Percentiles rank a stretch among this genome's conserved stretches.
phyloP scores from a whole-genome alignment of 1,284 basidiomycete species.

The Papiliotrema laurentii region DNA sequence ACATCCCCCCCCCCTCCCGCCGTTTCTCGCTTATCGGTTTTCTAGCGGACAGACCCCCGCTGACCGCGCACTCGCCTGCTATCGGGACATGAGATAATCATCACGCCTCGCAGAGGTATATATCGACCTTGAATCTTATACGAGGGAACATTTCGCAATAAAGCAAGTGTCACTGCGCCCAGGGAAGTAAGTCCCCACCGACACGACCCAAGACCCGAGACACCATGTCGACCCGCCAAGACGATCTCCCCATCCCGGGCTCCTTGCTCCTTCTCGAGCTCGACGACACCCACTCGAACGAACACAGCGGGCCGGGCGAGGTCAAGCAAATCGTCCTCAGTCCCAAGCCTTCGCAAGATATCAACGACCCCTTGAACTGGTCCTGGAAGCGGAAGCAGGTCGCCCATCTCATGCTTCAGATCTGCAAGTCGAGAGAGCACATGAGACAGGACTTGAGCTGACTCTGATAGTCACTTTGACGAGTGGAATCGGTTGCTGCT shows the following conservation, averaged over 20 bases:
- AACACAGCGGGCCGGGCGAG: neutral
- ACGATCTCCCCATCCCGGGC: slow-evolving; percentile 16
- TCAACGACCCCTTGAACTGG: slow-evolving; percentile 24
- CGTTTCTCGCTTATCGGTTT: too few species aligned
- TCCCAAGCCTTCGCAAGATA: slow-evolving; percentile 17
- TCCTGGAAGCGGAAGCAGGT: slow-evolving; percentile 15
- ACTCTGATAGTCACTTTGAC: slow-evolving; percentile 9
- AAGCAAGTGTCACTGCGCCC: too few species aligned
- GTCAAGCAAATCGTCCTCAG: slow-evolving; percentile 15
- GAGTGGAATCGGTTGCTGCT: slow-evolving; percentile 7
- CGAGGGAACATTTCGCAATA: too few species aligned
- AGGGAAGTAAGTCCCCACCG: neutral
- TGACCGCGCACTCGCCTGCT: too few species aligned
- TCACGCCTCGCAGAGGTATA: too few species aligned
- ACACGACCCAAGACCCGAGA: neutral
- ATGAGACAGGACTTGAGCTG: neutral
- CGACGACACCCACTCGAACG: neutral
- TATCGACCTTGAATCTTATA: too few species aligned
- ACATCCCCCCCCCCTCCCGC: too few species aligned
- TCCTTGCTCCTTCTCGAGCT: slow-evolving; percentile 16
- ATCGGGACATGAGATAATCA: too few species aligned
- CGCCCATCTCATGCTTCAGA: slow-evolving; percentile 13
- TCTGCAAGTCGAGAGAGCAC: slow-evolving; percentile 5
- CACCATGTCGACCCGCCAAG: neutral
- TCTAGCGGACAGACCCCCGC: too few species aligned